Evolutionary conservation across 768 basidiomycete genomes (phyloP).

Genomic region (Panaeolus papilionaceus): DNA sequence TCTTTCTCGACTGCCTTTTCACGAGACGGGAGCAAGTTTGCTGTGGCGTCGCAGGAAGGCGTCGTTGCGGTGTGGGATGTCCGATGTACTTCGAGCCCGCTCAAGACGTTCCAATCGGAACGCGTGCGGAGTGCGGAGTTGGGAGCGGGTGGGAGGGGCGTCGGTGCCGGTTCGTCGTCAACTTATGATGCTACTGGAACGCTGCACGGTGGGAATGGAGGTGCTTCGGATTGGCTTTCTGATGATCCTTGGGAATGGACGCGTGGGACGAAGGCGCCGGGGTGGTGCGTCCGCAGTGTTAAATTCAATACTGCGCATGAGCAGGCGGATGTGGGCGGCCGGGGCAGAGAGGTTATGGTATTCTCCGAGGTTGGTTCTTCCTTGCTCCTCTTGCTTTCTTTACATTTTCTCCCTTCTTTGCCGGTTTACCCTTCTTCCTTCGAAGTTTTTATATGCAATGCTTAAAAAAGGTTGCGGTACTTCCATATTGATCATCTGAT

Average conservation of each 20-base stretch:
- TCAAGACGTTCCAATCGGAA: slow-evolving; percentile 72
- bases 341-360: slow-evolving; percentile 76
- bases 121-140: slow-evolving; percentile 35
- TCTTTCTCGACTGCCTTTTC: slow-evolving; percentile 86
- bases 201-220: slow-evolving; percentile 39
- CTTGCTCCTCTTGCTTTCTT: slow-evolving; percentile 21
- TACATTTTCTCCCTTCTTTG: neutral
- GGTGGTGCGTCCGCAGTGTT: slow-evolving; percentile 86
- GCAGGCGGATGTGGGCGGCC: slow-evolving; percentile 25
- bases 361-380: slow-evolving; percentile 74
- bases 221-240: slow-evolving; percentile 57
- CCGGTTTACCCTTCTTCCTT: neutral
- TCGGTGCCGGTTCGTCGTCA: slow-evolving; percentile 13
- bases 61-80: slow-evolving; percentile 86
- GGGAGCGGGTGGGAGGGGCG: neutral
- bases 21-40: slow-evolving; percentile 77
- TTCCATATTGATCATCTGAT: neutral
- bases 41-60: slow-evolving; percentile 84
- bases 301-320: slow-evolving; percentile 67
- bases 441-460: too few species aligned
- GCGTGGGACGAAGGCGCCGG: slow-evolving; percentile 64
- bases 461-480: neutral
- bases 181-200: slow-evolving; percentile 31
- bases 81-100: slow-evolving; percentile 64
- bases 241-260: slow-evolving; percentile 78